phyloP scores from a whole-genome alignment of 352 stramenopile species.

The Pythium aphanidermatum region DNA sequence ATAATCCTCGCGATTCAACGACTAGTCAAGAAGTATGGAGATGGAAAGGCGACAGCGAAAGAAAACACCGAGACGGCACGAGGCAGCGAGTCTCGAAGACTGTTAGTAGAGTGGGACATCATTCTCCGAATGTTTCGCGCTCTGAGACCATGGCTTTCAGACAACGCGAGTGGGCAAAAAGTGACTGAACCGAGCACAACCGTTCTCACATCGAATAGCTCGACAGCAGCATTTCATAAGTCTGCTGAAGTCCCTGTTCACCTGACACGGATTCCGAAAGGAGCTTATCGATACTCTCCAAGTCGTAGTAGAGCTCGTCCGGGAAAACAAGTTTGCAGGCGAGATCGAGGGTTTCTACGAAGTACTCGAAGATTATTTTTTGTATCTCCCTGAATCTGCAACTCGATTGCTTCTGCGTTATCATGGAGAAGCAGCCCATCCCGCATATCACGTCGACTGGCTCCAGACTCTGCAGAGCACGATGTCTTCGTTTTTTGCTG shows the following conservation, averaged over 20 bases:
- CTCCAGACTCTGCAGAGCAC: constrained; percentile 41
- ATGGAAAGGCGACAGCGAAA: constrained; percentile 10
- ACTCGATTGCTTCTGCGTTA: constrained; percentile 57
- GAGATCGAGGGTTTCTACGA: constrained; percentile 71
- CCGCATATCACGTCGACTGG: constrained; percentile 64
- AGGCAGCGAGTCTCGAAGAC: background rate
- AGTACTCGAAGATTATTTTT: constrained; percentile 68
- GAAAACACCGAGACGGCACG: background rate
- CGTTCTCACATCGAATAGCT: background rate
- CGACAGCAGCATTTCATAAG: background rate
- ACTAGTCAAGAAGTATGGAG: constrained; percentile 85
- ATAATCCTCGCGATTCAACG: constrained; percentile 83
- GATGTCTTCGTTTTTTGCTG: constrained; percentile 66
- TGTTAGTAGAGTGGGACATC: constrained; percentile 76
- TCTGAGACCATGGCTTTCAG: constrained; percentile 69
- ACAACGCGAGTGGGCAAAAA: too few relatives aligned
- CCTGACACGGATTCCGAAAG: constrained; percentile 65
- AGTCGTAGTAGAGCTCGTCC: constrained; percentile 69
- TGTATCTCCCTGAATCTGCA: constrained; percentile 47
- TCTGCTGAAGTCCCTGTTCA: constrained; percentile 22
- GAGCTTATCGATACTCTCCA: constrained; percentile 75
- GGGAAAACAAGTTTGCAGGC: constrained; percentile 47
- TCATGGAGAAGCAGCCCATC: constrained; percentile 54
- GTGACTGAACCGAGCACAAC: too few relatives aligned
- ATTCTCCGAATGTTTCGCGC: constrained; percentile 70